These are phyloP conservation scores for Trypanosoma mega DNA, from an alignment of 208 protist genomes.

Conservation along the genomic window DNA sequence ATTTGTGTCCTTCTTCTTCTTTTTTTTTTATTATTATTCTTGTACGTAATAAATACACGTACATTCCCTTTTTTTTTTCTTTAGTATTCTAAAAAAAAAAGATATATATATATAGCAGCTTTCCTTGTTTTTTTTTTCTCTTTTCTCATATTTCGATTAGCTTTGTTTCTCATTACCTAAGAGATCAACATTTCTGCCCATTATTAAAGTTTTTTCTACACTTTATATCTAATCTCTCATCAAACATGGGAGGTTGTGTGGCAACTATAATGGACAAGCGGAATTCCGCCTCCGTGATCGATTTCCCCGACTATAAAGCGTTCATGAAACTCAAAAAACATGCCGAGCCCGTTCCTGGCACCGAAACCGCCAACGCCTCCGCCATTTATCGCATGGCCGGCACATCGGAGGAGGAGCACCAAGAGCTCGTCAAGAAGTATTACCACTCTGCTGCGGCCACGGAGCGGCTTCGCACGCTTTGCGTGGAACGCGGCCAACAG, in stretches of 20 bases:
- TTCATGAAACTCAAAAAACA: constrained; percentile 48
- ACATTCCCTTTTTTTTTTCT: too few species aligned
- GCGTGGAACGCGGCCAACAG: constrained; percentile 42
- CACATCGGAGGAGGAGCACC: constrained; percentile 41
- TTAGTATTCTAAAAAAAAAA: neutral
- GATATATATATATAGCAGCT: neutral
- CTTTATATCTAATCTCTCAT: neutral
- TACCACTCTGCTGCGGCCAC: constrained; percentile 43
- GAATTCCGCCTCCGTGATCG: constrained; percentile 44
- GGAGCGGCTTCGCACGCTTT: constrained; percentile 35
- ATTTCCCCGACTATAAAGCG: constrained; percentile 38
- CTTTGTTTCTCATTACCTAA: too few species aligned
- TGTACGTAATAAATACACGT: too few species aligned
- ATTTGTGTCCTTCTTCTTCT: neutral
- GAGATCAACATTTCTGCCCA: too few species aligned
- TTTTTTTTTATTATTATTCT: constrained; percentile 2
- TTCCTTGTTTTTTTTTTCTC: neutral
- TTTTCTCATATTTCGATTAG: neutral
- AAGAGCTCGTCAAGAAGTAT: constrained; percentile 39
- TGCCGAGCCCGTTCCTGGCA: constrained; percentile 34
- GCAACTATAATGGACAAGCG: constrained; percentile 39
- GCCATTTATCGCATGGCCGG: constrained; percentile 69
- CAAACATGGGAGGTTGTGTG: constrained; percentile 62
- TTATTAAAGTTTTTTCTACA: too few species aligned
- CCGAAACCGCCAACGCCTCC: constrained; percentile 38